Evolutionary conservation across 768 basidiomycete species (phyloP), one percentile per base, ranked within the genome.

Genomic region (Clitopilus hobsonii): DNA sequence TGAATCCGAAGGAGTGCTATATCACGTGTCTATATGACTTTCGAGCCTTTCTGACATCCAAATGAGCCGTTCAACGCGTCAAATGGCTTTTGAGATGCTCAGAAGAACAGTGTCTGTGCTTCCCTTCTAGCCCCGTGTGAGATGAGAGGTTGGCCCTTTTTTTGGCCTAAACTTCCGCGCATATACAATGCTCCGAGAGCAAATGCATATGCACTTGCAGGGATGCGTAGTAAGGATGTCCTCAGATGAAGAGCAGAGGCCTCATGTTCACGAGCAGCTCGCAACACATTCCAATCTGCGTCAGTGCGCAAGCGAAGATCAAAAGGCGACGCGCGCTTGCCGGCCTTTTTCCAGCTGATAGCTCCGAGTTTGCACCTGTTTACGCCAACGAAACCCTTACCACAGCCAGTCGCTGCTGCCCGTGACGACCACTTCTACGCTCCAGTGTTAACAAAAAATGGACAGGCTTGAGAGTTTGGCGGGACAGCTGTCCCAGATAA

Each of bases 381-480:
- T 36, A 51, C 50, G 26, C 32, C 26, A 32, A 28, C 29, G 49
- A 30, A 30, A 29, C 26, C 50, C 50, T 51, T 51, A 36, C 26
- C 50, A 22, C 32, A 20, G 32, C 50, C 18, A 11, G 22, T 38
- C 25, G 30, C 36, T 36, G 52, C 52, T 7, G 36, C 24, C 25
- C 30, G 23, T 18, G 20, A 10, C 50, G 50, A 45, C 41, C 22
- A 28, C 26, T 16, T n/a, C 48, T 29, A 22, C 51, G 16, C 16
- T 4, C 14, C 56, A 45, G 22, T 23, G 6, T 45, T 20, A 45
- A 45, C 41, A 23, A 45, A 63, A 63, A 67, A 94, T 94, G 91
- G 91, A 94, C 63, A 84, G 82, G 63, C 69, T 93, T 56, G 89
- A 91, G 67, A 77, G 83, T 2, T 80, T 97, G 54, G 79, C 88